Conservation (phyloP, 495 filamentous ascomycete genomes). For the Aspergillus taichungensis region DNA sequence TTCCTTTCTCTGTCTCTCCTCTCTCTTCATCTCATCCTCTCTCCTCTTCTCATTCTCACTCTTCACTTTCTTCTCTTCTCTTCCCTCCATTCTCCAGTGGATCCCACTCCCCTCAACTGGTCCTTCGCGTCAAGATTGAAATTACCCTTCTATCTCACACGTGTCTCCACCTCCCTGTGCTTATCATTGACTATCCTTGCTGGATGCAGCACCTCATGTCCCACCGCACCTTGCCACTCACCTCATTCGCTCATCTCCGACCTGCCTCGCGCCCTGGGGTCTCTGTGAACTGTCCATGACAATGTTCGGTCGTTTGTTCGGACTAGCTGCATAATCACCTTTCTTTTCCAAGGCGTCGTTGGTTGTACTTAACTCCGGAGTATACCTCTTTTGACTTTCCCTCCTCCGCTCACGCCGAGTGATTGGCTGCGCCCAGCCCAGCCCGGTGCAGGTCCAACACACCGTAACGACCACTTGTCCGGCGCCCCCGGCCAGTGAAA, state of each 20-base stretch:
- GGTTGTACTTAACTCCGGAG: not conserved
- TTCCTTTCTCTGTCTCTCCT: no score
- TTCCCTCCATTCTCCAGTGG: no score
- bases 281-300: slow-evolving; percentile 14
- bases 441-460: no score
- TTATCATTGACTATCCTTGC: not conserved
- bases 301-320: slow-evolving; percentile 1
- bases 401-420: not conserved
- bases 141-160: no score
- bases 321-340: not conserved
- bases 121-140: no score
- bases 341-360: not conserved
- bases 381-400: not conserved
- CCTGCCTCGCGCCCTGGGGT: slow-evolving; percentile 2
- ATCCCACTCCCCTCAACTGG: no score
- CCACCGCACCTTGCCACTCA: slow-evolving; percentile 11
- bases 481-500: no score
- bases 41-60: no score
- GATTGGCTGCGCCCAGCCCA: no score
- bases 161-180: not conserved
- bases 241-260: slow-evolving; percentile 2
- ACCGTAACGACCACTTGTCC: no score
- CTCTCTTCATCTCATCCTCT: no score
- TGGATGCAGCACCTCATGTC: slow-evolving; percentile 6
- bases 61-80: no score